Base-by-base conservation (phyloP, 306 rosid species). In the Prunus kanzakura region DNA sequence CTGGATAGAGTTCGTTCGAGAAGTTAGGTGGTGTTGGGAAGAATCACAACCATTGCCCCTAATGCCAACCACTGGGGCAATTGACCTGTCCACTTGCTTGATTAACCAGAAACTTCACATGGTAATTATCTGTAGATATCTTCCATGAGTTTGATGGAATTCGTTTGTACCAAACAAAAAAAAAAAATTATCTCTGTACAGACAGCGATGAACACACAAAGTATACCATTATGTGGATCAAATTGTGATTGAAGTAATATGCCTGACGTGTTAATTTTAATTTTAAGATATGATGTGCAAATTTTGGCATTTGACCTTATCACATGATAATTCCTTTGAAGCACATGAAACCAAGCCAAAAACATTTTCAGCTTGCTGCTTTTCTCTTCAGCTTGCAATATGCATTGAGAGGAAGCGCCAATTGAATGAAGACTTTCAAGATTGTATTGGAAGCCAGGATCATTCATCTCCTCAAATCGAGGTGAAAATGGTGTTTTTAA, bases 1-100 rank as follows among this genome's bases (percentile, higher is more conserved):
- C 58, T 95, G 98, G 98, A 77, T 90, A 81, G 97, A 95, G 87
- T 95, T 92, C 92, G 96, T 90, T 86, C 87, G 93, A 72, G 98
- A 95, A 85, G 97, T 90, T 80, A 84, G 97, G 82, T 92, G 98
- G 98, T 95, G 88, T 82, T 95, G 98, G 97, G 98, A 95, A 87
- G 97, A 95, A 89, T 86, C 93, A 67, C 98, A 92, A 63, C 86
- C 90, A 35, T 87, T 95, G 81, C 96, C 98, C 50, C 86, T 88
- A 78, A 95, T 92, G 97, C 90, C 88, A 65, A 45, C 81, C 66
- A 85, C 77, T 56, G 96, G 97, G 79, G 76, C 92, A 38, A 88
- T 95, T 75, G 97, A 90, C 82, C 92, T 95, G 69, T 84, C 97
- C 76, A 89, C 92, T 35, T 95, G 97, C 82, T 84, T 95, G 89